Percentiles rank a stretch among this genome's conserved stretches.
Conservation (phyloP, 1,284 basidiomycete genomes). For the Pulveroboletus sp. region DNA sequence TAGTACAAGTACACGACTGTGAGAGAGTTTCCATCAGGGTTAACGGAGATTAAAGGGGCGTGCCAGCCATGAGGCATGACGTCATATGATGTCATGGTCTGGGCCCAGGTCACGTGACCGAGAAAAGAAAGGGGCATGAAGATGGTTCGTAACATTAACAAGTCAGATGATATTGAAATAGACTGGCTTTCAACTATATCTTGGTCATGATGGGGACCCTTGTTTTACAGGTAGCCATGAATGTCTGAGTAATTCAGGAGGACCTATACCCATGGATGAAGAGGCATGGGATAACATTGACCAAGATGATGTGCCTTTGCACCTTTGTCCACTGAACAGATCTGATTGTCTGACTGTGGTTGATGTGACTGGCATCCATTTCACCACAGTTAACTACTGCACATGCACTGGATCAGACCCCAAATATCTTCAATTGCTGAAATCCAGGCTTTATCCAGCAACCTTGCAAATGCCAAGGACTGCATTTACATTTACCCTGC, state of each 20-base stretch:
- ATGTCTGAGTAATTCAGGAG: no score
- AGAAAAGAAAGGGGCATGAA: no score
- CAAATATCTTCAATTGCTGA: no score
- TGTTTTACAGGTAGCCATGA: not conserved
- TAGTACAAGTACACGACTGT: no score
- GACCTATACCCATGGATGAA: not conserved
- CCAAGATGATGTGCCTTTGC: not conserved
- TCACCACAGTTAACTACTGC: not conserved
- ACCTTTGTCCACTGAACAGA: not conserved
- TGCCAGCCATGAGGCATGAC: no score
- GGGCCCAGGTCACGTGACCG: no score
- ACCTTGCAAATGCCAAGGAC: not conserved
- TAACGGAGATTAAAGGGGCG: no score
- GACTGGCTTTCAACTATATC: not conserved
- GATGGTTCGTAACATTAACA: no score
- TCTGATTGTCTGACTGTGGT: not conserved
- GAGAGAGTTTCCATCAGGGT: no score
- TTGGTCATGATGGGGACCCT: not conserved
- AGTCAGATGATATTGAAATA: not conserved
- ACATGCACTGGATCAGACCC: not conserved
- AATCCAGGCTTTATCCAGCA: not conserved
- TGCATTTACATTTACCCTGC: no score
- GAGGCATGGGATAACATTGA: not conserved
- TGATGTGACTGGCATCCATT: not conserved
- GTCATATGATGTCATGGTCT: no score